Conservation (phyloP, 768 basidiomycete genomes). For the Pleurotus eryngii region DNA sequence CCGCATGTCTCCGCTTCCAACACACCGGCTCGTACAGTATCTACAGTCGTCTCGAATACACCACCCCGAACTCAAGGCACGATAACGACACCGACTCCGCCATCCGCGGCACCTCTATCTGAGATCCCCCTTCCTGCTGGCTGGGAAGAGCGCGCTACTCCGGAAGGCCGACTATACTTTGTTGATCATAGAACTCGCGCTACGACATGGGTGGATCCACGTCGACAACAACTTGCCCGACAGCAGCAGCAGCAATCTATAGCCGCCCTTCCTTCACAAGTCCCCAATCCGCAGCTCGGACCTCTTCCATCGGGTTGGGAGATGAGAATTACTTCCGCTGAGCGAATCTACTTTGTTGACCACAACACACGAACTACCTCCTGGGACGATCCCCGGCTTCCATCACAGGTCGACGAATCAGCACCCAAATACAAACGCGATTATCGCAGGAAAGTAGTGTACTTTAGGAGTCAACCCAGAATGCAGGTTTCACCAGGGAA, state of each 20-base stretch:
- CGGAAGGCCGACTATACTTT: slow-evolving; percentile 75
- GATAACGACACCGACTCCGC: slow-evolving; percentile 17
- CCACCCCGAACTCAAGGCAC: slow-evolving; percentile 15
- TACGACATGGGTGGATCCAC: slow-evolving; percentile 90
- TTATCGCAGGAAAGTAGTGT: slow-evolving; percentile 87
- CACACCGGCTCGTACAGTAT: slow-evolving; percentile 10
- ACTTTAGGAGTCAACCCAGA: slow-evolving; percentile 88
- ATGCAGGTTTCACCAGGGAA: slow-evolving; percentile 77
- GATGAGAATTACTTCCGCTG: slow-evolving; percentile 85
- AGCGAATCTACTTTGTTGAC: slow-evolving; percentile 89
- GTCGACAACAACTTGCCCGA: slow-evolving; percentile 48
- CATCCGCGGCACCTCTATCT: slow-evolving; percentile 40
- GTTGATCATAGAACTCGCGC: slow-evolving; percentile 78
- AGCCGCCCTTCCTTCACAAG: slow-evolving; percentile 43
- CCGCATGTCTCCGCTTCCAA: slow-evolving; percentile 21
- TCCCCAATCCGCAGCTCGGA: slow-evolving; percentile 63
- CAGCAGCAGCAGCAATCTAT: slow-evolving; percentile 21
- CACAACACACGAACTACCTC: slow-evolving; percentile 87
- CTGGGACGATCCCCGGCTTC: slow-evolving; percentile 91
- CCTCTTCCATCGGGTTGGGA: slow-evolving; percentile 92
- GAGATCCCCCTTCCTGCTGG: slow-evolving; percentile 80
- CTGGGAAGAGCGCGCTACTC: slow-evolving; percentile 89
- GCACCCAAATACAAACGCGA: slow-evolving; percentile 96
- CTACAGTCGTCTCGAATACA: slow-evolving; percentile 7
- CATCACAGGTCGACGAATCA: slow-evolving; percentile 77